These are phyloP conservation scores for Wickerhamomyces sydowiorum DNA, from an alignment of 805 yeast species.

Conservation along the genomic window DNA sequence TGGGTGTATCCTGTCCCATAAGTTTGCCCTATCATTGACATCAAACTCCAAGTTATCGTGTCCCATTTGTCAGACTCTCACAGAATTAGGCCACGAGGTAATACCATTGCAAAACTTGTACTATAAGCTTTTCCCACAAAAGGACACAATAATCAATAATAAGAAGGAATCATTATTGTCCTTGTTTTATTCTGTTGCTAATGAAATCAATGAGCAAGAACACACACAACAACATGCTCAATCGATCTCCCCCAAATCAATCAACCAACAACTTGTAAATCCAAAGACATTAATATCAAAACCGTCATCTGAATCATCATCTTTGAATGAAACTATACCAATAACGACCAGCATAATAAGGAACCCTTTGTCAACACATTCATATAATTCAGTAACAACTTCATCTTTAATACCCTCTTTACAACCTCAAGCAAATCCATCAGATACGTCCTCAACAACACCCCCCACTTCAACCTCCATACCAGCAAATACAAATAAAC, in stretches of 20 bases:
- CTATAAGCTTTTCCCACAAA: neutral
- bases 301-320: no score
- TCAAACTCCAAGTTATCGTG: conserved; percentile 7
- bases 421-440: conserved; percentile 1
- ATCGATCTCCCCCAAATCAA: neutral
- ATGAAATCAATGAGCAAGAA: conserved; percentile 5
- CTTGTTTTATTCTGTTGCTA: conserved; percentile 28
- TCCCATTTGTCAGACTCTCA: conserved; percentile 15
- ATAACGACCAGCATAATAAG: neutral
- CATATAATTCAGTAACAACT: neutral
- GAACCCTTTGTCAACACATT: neutral
- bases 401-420: conserved; percentile 4
- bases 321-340: neutral
- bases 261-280: no score
- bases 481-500: conserved; percentile 1
- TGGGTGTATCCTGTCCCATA: conserved; percentile 35
- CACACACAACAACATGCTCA: neutral
- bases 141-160: neutral
- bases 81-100: conserved; percentile 6
- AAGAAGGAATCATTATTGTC: conserved; percentile 26
- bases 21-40: conserved; percentile 18
- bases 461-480: conserved; percentile 6
- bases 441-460: conserved; percentile 5
- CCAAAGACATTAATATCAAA: no score
- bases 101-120: conserved; percentile 13